Base-by-base conservation (phyloP, 2,329 filamentous ascomycete genomes). In the Ceratocystiopsis minuta region DNA sequence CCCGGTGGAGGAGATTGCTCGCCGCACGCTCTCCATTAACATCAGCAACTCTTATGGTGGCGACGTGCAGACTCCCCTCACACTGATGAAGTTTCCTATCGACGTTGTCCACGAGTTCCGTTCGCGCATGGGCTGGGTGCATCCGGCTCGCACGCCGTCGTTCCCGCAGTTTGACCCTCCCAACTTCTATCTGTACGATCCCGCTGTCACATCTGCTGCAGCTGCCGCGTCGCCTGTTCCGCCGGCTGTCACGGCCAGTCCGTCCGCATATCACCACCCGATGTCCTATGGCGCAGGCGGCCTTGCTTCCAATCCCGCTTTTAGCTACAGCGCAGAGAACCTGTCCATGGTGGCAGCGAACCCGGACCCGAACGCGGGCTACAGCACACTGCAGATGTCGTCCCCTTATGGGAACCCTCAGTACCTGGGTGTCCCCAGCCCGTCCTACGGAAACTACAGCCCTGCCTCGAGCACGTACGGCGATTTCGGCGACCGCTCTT, bases 1-100 rank as follows among this genome's bases (percentile, higher is more conserved):
- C 2, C 85, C 87, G 0, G 76, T 96, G 31, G 85, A 94, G 57
- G 80, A 90, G 55, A 94, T 95, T 52, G 77, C 85, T 37, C 72
- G 75, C 38, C 75, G 82, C 33, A 71, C 93, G 24, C 68, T 78
- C 49, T 72, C 76, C 17, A 72, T 83, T 62, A 84, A 72, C 51
- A 62, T 75, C 17, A 68, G 70, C 5, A 66, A 70, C 46, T 64
- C 64, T 16, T 64, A 68, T 44, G 70, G 74, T 43, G 66, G 66
- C 15, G 70, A 74, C 20, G 59, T 70, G 36, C 71, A 76, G 52
- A 72, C 75, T 28, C 74, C 77, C 12, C 59, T 82, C 46, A 63
- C 66, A 6, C 65, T 86, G 36, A 81, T 85, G 75, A 75, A 81
- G 50, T 77, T 78, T 47, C 79, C 81, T 16, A 75, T 80, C 43